These are phyloP conservation scores for Royoungia palumana DNA, from an alignment of 768 basidiomycete genomes.

Conservation along the genomic window DNA sequence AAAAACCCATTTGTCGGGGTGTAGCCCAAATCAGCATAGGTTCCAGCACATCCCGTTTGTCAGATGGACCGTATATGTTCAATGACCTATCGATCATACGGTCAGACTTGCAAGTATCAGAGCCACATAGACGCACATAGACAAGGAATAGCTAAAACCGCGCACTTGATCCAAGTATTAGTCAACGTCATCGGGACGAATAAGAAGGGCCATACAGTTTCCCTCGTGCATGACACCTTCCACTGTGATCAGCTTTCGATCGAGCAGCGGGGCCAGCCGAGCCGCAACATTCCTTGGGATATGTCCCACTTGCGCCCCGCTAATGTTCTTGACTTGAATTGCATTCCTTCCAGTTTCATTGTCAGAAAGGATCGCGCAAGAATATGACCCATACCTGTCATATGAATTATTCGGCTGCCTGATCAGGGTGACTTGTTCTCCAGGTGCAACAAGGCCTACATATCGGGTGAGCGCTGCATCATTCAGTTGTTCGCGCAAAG, in stretches of 20 bases:
- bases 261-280: conserved; percentile 69
- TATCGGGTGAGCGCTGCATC: conserved; percentile 1
- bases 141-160: conserved; percentile 51
- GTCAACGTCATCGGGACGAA: not conserved
- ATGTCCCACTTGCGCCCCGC: conserved; percentile 75
- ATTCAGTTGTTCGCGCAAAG: not conserved
- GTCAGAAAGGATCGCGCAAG: not conserved
- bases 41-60: conserved; percentile 59
- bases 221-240: conserved; percentile 70
- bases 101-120: not conserved
- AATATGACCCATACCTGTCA: conserved; percentile 48
- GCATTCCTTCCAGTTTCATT: conserved; percentile 51
- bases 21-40: conserved; percentile 73
- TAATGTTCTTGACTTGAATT: conserved; percentile 79
- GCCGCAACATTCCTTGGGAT: conserved; percentile 57
- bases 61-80: conserved; percentile 66
- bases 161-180: conserved; percentile 30
- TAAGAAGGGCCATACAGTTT: conserved; percentile 45
- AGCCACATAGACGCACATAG: conserved; percentile 46
- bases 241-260: conserved; percentile 55
- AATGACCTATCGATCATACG: conserved; percentile 45
- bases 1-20: conserved; percentile 60
- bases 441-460: conserved; percentile 72
- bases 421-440: conserved; percentile 69
- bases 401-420: conserved; percentile 66